phyloP scores from a whole-genome alignment of 139 green algal genomes.

The Protoeuglena noctilucae region DNA sequence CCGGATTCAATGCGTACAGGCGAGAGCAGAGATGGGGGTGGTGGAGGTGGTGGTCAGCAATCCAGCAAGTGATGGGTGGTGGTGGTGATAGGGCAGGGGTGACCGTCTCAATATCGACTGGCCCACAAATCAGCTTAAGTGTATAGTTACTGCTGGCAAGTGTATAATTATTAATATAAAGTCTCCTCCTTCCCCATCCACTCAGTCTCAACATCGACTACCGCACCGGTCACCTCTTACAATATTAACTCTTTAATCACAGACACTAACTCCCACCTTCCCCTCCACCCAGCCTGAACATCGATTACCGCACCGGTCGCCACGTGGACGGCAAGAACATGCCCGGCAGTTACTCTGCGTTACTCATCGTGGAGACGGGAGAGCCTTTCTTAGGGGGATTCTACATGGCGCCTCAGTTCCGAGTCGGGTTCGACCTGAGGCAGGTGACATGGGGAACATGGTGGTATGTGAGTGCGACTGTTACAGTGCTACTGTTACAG shows the following conservation, averaged over 20 bases:
- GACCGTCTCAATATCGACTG: too few species aligned
- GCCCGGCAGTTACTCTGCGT: conserved; percentile 15
- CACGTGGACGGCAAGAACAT: conserved; percentile 25
- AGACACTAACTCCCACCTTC: not conserved
- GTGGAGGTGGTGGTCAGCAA: too few species aligned
- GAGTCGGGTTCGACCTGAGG: conserved; percentile 10
- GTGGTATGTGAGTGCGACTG: too few species aligned
- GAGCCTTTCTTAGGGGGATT: conserved; percentile 11
- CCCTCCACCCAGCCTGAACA: conserved; percentile 12
- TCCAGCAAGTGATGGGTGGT: too few species aligned
- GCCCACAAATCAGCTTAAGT: conserved; percentile 6
- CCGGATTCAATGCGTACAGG: too few species aligned
- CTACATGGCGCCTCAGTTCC: conserved; percentile 24
- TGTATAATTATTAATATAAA: not conserved
- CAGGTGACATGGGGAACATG: too few species aligned
- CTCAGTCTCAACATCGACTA: conserved; percentile 5
- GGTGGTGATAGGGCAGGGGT: too few species aligned
- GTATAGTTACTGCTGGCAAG: conserved; percentile 7
- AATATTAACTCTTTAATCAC: not conserved
- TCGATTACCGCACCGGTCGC: conserved; percentile 18
- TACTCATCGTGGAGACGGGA: conserved; percentile 18
- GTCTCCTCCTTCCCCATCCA: not conserved
- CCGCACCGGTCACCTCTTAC: conserved; percentile 20
- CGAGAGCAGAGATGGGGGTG: too few species aligned
- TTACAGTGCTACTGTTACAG: too few species aligned